Evolutionary conservation across 2,329 filamentous ascomycete species (phyloP), one percentile per base, ranked within the genome.

Genomic region (Nigrospora osmanthi): DNA sequence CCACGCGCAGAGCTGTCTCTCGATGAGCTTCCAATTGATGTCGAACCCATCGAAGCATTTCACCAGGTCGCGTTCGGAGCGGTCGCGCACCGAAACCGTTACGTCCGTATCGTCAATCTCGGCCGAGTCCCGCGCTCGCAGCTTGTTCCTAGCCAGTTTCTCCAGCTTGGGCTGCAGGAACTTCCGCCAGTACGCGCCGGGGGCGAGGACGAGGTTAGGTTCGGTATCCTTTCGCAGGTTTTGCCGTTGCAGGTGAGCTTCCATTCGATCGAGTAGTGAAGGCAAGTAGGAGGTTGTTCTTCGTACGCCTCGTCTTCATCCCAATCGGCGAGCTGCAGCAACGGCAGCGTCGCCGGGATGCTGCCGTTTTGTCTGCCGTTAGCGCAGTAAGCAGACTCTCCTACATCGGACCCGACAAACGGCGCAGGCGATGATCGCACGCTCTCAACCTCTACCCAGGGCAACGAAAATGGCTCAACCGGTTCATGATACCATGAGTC

Each of bases 211-310:
- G 13, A 60, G 47, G 37, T 58, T 49, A 33, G 44, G 54, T 47
- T 60, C 54, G 37, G 54, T 58, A 35, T 58, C 52, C 43, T 52
- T 58, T 30, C 52, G 45, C 10, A 60, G 28, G 48, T 36, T 49
- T 47, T 52, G 38, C 52, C 54, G 35, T 59, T 57, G 6, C 54
- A 36, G 19, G 43, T 45, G n/a, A 57, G 43, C 38, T 58, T 58
- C 56, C 50, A 59, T 41, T 56, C 49, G 34, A 58, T 54, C 16
- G 52, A 54, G 47, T 58, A 59, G 47, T 55, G 52, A 23, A 61
- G 52, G 43, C 48, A 56, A 41, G 41, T 56, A 17, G 49, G 54
- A 12, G 38, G 35, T 9, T 36, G n/a, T 4, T 36, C 35, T 11
- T 36, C 14, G 35, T 16, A 36, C 7, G n/a, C 35, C 17, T 36